Base-by-base conservation (phyloP, 2,329 filamentous ascomycete species). In the Fusarium sp. region DNA sequence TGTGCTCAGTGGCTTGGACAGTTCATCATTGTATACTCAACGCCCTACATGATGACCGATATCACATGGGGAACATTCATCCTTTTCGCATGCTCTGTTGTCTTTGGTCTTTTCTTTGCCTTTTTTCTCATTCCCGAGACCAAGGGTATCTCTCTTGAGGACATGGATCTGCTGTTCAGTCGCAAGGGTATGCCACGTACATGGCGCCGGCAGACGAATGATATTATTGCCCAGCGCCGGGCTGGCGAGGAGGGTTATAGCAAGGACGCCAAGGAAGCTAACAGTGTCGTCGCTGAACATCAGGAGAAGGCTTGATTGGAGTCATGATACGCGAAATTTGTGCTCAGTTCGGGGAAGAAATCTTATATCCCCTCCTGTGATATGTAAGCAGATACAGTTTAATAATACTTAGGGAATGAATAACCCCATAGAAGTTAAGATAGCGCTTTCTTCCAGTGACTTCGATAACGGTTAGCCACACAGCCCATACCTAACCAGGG, bases 1-100 rank as follows among this genome's bases (percentile, higher is more conserved):
- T 58, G 56, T 4, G 47, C 47, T 4, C 56, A 58, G 10, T 58
- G 56, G 56, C 56, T 58, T 20, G 56, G 56, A 11, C 56, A 58
- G 11, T 58, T 58, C 7, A 53, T 22, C 7, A 53, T 58, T 0
- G 56, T 58, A 4, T 58, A 58, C 27, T 58, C 56, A 4, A 58
- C 56, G 16, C 56, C 56, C n/a, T 58, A 58, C 14, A 58, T 58
- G 56, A 58, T 58, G 56, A n/a, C 37, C 3, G 14, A 58, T 4
- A 58, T 58, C 10, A 58, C 24, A 16, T 58, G 42, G 7, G 56
- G 56, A 10, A 58, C 56, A 13, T 58, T 53, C 6, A 37, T 58
- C 16, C 37, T 58, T 2, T 58, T 53, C 18, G 56, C 56, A 29
- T 52, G 47, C 10, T 58, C 48, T 7, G 48, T 58, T 8, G 56